phyloP scores from a whole-genome alignment of 2,329 filamentous ascomycete species.

The Huntiella savannae region DNA sequence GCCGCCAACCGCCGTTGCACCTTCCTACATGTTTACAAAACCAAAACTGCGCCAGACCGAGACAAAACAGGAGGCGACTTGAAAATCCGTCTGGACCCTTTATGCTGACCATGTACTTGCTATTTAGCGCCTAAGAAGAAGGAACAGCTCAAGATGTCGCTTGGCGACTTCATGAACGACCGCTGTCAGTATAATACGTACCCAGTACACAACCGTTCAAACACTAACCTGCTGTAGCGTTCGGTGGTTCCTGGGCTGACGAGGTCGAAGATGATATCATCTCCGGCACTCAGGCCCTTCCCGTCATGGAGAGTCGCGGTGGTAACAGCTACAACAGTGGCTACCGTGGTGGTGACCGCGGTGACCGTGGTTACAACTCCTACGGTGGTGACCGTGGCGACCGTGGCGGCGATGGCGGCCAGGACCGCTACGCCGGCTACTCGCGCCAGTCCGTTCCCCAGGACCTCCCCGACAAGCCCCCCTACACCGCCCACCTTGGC shows the following conservation, averaged over 20 bases:
- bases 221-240: slow-evolving; percentile 19
- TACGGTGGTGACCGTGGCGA: slow-evolving; percentile 2
- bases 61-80: no score
- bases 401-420: no score
- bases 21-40: no score
- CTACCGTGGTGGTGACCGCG: slow-evolving; percentile 17
- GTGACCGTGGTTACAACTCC: slow-evolving; percentile 19
- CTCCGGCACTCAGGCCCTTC: slow-evolving; percentile 31
- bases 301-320: slow-evolving; percentile 27
- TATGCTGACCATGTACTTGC: not conserved
- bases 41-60: no score
- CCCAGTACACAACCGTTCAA: not conserved
- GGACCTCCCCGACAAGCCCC: slow-evolving; percentile 68
- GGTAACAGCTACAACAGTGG: slow-evolving; percentile 17
- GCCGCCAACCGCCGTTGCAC: no score
- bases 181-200: slow-evolving; percentile 14
- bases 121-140: slow-evolving; percentile 72
- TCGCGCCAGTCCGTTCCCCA: slow-evolving; percentile 54
- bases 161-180: slow-evolving; percentile 88
- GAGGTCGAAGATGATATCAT: slow-evolving; percentile 80
- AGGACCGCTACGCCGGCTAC: not conserved
- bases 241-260: slow-evolving; percentile 85
- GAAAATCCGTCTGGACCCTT: no score
- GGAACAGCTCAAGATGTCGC: slow-evolving; percentile 90
- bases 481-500: slow-evolving; percentile 87